These are phyloP conservation scores for Arachnomyces sp. DNA, from an alignment of 2,329 filamentous ascomycete species.

Conservation along the genomic window DNA sequence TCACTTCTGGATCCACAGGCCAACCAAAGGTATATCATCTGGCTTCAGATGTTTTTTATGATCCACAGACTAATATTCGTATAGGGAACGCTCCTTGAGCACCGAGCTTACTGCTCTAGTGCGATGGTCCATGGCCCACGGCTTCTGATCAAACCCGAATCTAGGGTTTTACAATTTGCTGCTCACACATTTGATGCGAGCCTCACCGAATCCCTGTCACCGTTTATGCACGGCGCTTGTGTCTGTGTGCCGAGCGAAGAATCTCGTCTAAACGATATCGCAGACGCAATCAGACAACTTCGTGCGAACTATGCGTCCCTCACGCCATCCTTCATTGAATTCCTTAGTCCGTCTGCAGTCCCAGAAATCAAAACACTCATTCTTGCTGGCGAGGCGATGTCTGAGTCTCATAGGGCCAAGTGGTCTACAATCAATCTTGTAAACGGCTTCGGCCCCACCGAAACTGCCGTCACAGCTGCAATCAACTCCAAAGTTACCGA, in stretches of 20 bases:
- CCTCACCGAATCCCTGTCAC: constrained; percentile 47
- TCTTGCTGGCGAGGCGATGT: constrained; percentile 44
- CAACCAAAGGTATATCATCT: constrained; percentile 41
- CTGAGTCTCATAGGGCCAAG: constrained; percentile 29
- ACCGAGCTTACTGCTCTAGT: constrained; percentile 51
- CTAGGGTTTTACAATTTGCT: constrained; percentile 52
- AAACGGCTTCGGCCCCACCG: constrained; percentile 40
- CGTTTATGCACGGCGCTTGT: constrained; percentile 50
- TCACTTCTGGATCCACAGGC: constrained; percentile 51
- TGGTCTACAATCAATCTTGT: constrained; percentile 33
- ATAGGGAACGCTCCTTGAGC: constrained; percentile 57
- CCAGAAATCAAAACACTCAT: constrained; percentile 36
- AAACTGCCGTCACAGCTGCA: constrained; percentile 30
- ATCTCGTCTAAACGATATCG: constrained; percentile 44
- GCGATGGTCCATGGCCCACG: constrained; percentile 47
- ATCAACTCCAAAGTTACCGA: constrained; percentile 26
- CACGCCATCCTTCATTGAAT: constrained; percentile 51
- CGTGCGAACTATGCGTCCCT: constrained; percentile 49
- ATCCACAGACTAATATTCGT: constrained; percentile 8
- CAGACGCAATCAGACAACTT: constrained; percentile 45
- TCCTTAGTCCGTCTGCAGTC: constrained; percentile 38
- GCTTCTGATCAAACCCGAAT: constrained; percentile 42
- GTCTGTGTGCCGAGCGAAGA: constrained; percentile 50
- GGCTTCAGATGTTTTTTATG: constrained; percentile 1
- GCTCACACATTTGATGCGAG: constrained; percentile 51